These are phyloP conservation scores for Rachicladosporium sp. DNA, from an alignment of 2,329 filamentous ascomycete species.

Conservation along the genomic window DNA sequence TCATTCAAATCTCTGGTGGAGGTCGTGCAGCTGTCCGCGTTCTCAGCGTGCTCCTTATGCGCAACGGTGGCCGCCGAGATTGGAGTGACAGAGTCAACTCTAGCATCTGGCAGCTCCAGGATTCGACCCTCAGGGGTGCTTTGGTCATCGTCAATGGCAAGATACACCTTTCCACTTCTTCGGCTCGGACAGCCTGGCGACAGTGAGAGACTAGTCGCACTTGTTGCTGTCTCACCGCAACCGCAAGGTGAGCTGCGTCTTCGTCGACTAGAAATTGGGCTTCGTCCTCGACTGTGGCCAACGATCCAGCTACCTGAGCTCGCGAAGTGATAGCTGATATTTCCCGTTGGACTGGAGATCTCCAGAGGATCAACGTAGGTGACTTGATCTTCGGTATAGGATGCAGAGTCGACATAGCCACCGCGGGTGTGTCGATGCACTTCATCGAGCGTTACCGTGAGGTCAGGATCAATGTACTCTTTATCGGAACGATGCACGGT, in stretches of 20 bases:
- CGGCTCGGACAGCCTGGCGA: constrained; percentile 3
- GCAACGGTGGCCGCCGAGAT: not conserved
- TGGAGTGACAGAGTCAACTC: not conserved
- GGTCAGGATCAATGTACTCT: constrained; percentile 35
- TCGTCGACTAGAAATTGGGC: constrained; percentile 22
- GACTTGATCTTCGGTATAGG: constrained; percentile 15
- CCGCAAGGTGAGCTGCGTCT: constrained; percentile 24
- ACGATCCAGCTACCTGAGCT: constrained; percentile 34
- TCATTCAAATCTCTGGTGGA: too few species aligned
- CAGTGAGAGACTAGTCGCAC: constrained; percentile 8
- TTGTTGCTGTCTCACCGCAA: constrained; percentile 21
- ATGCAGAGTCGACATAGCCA: constrained; percentile 16
- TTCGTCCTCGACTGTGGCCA: constrained; percentile 23
- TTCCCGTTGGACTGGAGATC: constrained; percentile 29
- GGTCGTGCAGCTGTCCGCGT: constrained; percentile 1
- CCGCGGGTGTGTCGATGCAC: constrained; percentile 23
- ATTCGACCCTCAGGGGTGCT: not conserved
- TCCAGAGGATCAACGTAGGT: constrained; percentile 19
- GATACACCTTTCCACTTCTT: not conserved
- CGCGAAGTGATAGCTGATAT: constrained; percentile 29
- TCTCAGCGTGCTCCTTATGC: not conserved
- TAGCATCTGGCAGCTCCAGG: too few species aligned
- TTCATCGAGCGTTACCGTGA: constrained; percentile 32
- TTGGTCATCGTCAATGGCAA: not conserved
- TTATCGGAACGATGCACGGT: constrained; percentile 31